Conservation (phyloP, 78 protist genomes). For the Carpediemonas membranifera region DNA sequence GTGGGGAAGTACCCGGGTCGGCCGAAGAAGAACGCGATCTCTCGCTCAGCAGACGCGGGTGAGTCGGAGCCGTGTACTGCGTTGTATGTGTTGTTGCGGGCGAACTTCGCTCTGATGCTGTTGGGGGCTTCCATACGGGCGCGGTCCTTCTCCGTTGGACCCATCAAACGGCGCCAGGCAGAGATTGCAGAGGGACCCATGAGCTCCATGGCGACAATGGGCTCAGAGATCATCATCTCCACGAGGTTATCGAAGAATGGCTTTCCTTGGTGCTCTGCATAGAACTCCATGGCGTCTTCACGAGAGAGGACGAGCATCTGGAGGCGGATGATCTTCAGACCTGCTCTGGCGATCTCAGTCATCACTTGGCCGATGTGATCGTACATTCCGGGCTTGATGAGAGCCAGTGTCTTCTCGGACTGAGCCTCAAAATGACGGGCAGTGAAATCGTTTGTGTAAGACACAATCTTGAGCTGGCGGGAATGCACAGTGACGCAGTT, state of each 20-base stretch:
- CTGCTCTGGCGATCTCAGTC: background rate
- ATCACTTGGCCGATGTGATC: conserved; percentile 2
- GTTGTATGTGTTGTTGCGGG: background rate
- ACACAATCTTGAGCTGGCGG: conserved; percentile 38
- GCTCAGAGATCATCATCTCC: background rate
- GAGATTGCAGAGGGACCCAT: background rate
- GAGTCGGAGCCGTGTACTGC: background rate
- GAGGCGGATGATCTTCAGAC: background rate
- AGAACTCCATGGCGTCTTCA: background rate
- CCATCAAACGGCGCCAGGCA: background rate
- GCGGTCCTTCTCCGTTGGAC: background rate
- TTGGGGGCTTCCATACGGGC: background rate
- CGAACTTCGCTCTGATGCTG: background rate
- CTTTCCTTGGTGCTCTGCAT: background rate
- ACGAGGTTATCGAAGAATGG: background rate
- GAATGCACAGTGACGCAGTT: conserved; percentile 33
- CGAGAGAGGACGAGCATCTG: background rate
- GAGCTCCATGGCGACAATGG: conserved; percentile 5
- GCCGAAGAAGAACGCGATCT: background rate
- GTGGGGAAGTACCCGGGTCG: background rate
- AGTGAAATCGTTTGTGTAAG: conserved; percentile 45
- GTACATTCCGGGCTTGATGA: conserved; percentile 10
- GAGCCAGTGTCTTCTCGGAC: background rate
- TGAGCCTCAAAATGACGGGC: background rate
- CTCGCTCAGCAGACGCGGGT: background rate